Evolutionary conservation across 1,284 basidiomycete genomes (phyloP).

Genomic region (Trichosporon sp.): DNA sequence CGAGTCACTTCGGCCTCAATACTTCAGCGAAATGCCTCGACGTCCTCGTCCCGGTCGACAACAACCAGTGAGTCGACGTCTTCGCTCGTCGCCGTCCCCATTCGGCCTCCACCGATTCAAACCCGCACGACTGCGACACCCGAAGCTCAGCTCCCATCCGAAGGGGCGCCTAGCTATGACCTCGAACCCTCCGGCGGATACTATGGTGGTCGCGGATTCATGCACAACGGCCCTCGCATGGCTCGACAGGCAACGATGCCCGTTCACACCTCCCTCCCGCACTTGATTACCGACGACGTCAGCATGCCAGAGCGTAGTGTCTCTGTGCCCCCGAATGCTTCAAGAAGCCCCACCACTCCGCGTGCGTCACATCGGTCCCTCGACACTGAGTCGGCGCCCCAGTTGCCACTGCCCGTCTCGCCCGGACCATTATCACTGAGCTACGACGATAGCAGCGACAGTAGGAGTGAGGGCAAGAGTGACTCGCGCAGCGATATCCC

Average conservation of each 20-base stretch:
- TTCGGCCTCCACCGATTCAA: slow-evolving; percentile 52
- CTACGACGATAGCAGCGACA: slow-evolving; percentile 36
- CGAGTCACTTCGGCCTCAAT: slow-evolving; percentile 31
- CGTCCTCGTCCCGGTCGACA: slow-evolving; percentile 47
- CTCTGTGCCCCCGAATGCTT: slow-evolving; percentile 25
- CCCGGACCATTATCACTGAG: slow-evolving; percentile 4
- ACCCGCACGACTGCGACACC: slow-evolving; percentile 53
- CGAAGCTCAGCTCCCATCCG: slow-evolving; percentile 36
- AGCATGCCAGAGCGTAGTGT: slow-evolving; percentile 12
- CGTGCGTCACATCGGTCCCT: slow-evolving; percentile 20
- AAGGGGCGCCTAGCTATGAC: slow-evolving; percentile 20
- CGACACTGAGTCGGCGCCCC: slow-evolving; percentile 13
- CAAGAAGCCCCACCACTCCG: slow-evolving; percentile 24
- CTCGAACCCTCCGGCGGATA: slow-evolving; percentile 17
- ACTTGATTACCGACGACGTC: neutral
- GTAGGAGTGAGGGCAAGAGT: slow-evolving; percentile 24
- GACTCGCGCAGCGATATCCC: neutral
- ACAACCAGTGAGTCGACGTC: slow-evolving; percentile 48
- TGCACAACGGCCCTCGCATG: slow-evolving; percentile 44
- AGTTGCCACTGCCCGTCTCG: slow-evolving; percentile 20
- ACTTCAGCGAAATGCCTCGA: slow-evolving; percentile 49
- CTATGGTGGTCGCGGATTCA: slow-evolving; percentile 41
- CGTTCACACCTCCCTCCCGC: neutral
- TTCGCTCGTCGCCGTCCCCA: slow-evolving; percentile 53
- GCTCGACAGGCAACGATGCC: slow-evolving; percentile 26